phyloP scores from a whole-genome alignment of 176 grass and related monocot species.

The Triticum turgidum region DNA sequence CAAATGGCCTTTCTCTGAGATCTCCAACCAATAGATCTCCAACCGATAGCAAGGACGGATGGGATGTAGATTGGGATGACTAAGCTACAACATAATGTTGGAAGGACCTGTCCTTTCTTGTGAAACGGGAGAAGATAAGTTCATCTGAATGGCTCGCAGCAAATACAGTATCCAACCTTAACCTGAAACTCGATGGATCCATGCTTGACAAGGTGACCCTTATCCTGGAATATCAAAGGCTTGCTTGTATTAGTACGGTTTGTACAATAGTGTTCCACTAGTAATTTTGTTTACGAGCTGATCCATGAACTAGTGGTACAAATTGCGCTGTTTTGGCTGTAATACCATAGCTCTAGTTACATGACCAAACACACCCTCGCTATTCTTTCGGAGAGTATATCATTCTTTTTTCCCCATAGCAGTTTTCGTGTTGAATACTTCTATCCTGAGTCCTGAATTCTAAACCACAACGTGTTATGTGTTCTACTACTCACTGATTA shows the following conservation, averaged over 20 bases:
- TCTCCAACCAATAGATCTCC: constrained; percentile 42
- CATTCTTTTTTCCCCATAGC: not conserved
- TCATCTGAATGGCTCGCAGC: not conserved
- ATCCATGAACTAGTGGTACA: constrained; percentile 25
- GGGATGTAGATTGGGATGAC: constrained; percentile 97
- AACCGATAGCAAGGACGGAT: constrained; percentile 68
- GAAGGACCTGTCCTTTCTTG: not conserved
- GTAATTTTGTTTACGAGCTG: constrained; percentile 22
- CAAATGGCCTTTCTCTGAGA: constrained; percentile 66
- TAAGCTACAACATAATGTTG: constrained; percentile 28
- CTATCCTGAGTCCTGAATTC: not conserved
- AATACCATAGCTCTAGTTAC: constrained; percentile 18
- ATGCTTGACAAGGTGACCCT: constrained; percentile 1
- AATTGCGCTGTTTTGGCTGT: constrained; percentile 24
- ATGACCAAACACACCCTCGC: not conserved
- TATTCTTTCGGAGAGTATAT: constrained; percentile 26
- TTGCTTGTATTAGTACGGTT: constrained; percentile 18
- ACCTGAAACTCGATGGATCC: not conserved
- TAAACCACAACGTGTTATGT: not conserved
- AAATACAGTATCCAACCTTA: not conserved
- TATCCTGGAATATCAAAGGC: constrained; percentile 20
- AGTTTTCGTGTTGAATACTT: not conserved
- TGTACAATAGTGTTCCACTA: constrained; percentile 33
- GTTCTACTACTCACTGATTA: not conserved
- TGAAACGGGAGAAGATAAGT: constrained; percentile 2